Evolutionary conservation across 768 basidiomycete genomes (phyloP).

Genomic region (Chalciporus piperatus): DNA sequence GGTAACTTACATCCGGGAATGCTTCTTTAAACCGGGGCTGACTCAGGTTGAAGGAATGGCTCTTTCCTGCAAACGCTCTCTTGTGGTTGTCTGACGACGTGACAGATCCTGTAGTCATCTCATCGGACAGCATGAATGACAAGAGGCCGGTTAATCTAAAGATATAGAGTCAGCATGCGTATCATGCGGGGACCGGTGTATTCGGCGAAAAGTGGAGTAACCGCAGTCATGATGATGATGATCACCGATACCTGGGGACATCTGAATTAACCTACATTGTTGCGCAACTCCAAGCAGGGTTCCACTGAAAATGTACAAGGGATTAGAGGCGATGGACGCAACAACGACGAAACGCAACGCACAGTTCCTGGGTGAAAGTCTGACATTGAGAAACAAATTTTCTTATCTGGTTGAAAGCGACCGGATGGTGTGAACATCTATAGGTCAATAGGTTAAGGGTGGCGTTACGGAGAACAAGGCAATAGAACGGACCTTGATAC

Average conservation of each 20-base stretch:
- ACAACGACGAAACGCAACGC: slow-evolving; percentile 31
- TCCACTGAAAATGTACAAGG: slow-evolving; percentile 58
- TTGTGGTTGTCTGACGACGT: slow-evolving; percentile 80
- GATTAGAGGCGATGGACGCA: slow-evolving; percentile 4
- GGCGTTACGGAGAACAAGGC: slow-evolving; percentile 2
- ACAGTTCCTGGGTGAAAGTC: slow-evolving; percentile 91
- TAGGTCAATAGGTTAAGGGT: slow-evolving; percentile 7
- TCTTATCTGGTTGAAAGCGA: slow-evolving; percentile 86
- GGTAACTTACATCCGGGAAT: slow-evolving; percentile 76
- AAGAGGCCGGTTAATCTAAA: slow-evolving; percentile 85
- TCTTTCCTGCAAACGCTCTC: slow-evolving; percentile 67
- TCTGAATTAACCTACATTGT: slow-evolving; percentile 67
- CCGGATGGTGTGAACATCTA: slow-evolving; percentile 92
- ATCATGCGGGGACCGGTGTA: background rate
- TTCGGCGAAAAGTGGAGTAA: slow-evolving; percentile 12
- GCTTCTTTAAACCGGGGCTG: slow-evolving; percentile 82
- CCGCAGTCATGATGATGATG: slow-evolving; percentile 14
- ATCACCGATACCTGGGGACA: slow-evolving; percentile 7
- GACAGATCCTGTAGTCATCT: slow-evolving; percentile 95
- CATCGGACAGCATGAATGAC: slow-evolving; percentile 93
- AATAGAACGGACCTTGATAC: slow-evolving; percentile 74
- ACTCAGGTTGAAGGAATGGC: slow-evolving; percentile 82
- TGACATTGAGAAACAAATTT: slow-evolving; percentile 98
- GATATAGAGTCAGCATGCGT: slow-evolving; percentile 10
- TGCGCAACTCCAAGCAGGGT: slow-evolving; percentile 92